Evolutionary conservation across 179 eudicot genomes (phyloP), one percentile per base, ranked within the genome.

Genomic region (Pouteria campechiana): DNA sequence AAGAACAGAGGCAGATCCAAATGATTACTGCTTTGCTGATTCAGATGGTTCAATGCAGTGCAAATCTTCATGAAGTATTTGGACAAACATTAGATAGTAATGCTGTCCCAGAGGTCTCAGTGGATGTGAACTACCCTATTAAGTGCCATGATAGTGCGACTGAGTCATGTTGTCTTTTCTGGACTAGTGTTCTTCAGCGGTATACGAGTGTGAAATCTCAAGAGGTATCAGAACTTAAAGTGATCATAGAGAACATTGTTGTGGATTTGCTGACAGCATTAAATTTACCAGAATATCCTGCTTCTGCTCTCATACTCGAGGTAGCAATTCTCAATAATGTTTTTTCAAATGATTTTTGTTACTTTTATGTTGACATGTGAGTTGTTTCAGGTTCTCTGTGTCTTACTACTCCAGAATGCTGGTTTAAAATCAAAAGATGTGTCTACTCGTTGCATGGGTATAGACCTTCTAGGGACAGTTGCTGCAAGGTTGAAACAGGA

Each of bases 1-100:
- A 92, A 61, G 99, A 92, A 32, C 99, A 92, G 74, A 86, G 63
- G 72, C 95, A 86, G 68, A 87, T 92, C 56, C 99, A 92, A 67
- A 76, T 92, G 79, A 51, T 77, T 36, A 63, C 92, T 44, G 88
- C 96, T 55, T 67, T 92, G 47, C 43, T 92, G 54, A 76, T 92
- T 59, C 96, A 80, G 65, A 47, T 90, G 69, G 80, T 82, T 50
- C 93, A 80, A 54, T 81, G 75, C 33, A 77, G 96, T 63, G 83
- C 94, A 38, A 87, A 90, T 58, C 92, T 82, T 63, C 99, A 96
- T 14, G 92, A 87, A 44, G 59, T 75, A 49, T 53, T 87, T 16
- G 77, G 94, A 67, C 73, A 70, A 63, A 37, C 71, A 49, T 69
- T 69, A 40, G 58, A 54, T 54, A 56, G 46, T 27, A 69, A 49